Evolutionary conservation across 352 stramenopile genomes (phyloP), one percentile per base, ranked within the genome.

Genomic region (Saprolegnia diclina): DNA sequence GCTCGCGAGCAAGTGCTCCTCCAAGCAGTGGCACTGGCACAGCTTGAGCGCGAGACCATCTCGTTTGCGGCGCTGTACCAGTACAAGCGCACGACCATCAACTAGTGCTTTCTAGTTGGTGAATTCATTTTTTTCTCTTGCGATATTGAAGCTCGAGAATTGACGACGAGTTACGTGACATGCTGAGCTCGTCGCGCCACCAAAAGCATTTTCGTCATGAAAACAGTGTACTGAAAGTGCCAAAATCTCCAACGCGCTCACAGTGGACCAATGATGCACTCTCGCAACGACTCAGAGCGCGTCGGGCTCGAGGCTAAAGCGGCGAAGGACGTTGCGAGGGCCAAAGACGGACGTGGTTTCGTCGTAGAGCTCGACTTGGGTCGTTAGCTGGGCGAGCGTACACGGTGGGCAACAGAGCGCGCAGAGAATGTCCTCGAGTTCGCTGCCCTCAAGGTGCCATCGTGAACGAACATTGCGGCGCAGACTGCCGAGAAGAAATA

Each of bases 361-460:
- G 73, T 90, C 78, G 72, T 92, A 90, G 57, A 81, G 84, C 73
- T 90, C 81, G 67, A 92, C 82, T 69, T 92, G 82, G n/a, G 82
- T 87, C 6, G 84, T 82, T 78, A 92, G 79, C 62, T 87, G 79
- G 19, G 79, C 78, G 35, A 82, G 44, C 5, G 66, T 50, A 54
- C 77, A 81, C 11, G 69, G 71, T 26, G 56, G 38, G 56, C 56
- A 64, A 19, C 18, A 52, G 16, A 48, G 42, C 26, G 56, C 18
- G 32, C 56, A 64, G 18, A 46, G 18, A 52, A 64, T 29, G 56
- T 77, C 73, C 45, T 71, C 52, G 13, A 45, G 18, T 22, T 32
- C 22, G 9, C 21, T 54, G 37, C 69, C 73, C 29, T 64, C 53
- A n/a, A 77, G 72, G 2, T 63, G 18, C n/a, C 65, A 73, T 14